A percentile compares a stretch with the other conserved stretches of the same genome.
phyloP scores from a whole-genome alignment of 2,329 filamentous ascomycete genomes.

The Chaetoscypha palmicola region DNA sequence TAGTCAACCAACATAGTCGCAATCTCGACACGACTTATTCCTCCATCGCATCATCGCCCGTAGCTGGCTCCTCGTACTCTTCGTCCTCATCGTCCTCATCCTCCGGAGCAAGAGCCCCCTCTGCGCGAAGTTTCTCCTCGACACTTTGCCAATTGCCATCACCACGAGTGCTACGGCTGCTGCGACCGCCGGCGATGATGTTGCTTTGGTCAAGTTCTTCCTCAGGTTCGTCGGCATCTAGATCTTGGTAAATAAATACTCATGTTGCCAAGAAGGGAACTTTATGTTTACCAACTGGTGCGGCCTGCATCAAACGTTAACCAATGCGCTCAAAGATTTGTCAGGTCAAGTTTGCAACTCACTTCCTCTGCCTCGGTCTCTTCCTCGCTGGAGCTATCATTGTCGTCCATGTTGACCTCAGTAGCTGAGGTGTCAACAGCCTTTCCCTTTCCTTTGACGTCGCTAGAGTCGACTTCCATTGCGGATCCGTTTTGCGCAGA shows the following conservation, averaged over 20 bases:
- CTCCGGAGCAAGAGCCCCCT: slow-evolving; percentile 67
- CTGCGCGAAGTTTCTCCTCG: slow-evolving; percentile 81
- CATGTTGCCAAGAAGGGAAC: slow-evolving; percentile 9
- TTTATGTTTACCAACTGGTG: slow-evolving; percentile 24
- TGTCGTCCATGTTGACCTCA: slow-evolving; percentile 66
- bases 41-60: slow-evolving; percentile 64
- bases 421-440: slow-evolving; percentile 43
- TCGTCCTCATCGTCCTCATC: slow-evolving; percentile 71
- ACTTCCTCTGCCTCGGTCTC: slow-evolving; percentile 55
- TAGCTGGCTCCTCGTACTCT: slow-evolving; percentile 48
- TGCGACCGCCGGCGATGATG: slow-evolving; percentile 71
- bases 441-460: slow-evolving; percentile 87
- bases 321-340: neutral
- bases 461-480: slow-evolving; percentile 32
- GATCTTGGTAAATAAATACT: slow-evolving; percentile 26
- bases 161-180: slow-evolving; percentile 91
- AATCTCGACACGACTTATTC: slow-evolving; percentile 32
- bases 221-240: slow-evolving; percentile 59
- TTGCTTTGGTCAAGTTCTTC: slow-evolving; percentile 85
- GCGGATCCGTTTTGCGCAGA: slow-evolving; percentile 39
- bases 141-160: slow-evolving; percentile 90
- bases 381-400: slow-evolving; percentile 61
- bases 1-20: slow-evolving; percentile 8
- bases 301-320: slow-evolving; percentile 17
- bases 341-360: slow-evolving; percentile 32